Evolutionary conservation across 768 basidiomycete genomes (phyloP), one percentile per base, ranked within the genome.

Genomic region (Lentinula sp.): DNA sequence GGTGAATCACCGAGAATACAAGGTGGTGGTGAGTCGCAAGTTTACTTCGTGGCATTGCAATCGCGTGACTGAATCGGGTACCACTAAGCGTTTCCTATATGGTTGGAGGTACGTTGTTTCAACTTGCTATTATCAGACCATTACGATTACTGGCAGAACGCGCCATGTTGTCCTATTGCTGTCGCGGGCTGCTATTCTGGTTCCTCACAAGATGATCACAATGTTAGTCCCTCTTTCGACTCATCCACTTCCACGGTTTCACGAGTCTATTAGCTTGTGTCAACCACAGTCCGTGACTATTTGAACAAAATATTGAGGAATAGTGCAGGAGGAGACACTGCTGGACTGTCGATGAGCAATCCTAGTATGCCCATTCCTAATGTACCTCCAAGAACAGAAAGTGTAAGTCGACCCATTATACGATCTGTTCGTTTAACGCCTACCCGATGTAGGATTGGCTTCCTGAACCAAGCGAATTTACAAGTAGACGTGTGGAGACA

Each of bases 141-240:
- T 58, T 41, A 50, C 60, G 10, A 10, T 51, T 39, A 57, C 58
- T 46, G 51, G 55, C 65, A 93, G 91, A 91, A 89, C 62, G 88
- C 88, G 13, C 85, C 82, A n/a, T 90, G 88, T 66, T 90, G 90
- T 70, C 91, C 91, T 1, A 90, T 93, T 60, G 91, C 85, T 6
- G 74, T 92, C 16, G 85, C 82, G 32, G 90, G 86, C 4, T 88
- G 87, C 65, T 92, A 90, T 71, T 92, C 91, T 15, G 91, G 91
- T 32, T 90, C 90, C 46, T 89, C 87, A 50, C 79, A 83, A 59
- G 91, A 93, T 60, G 91, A 93, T 70, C 91, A 93, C 67, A 82
- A 78, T 62, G 90, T 93, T 66, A 60, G 87, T 70, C 13, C 51
- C 37, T 42, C 18, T 18, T 9, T 6, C 50, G 28, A 13, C 28